A percentile compares a stretch with the other conserved stretches of the same genome.
These are phyloP conservation scores for Microbotryum scabiosae DNA, from an alignment of 1,284 basidiomycete genomes.

Conservation along the genomic window DNA sequence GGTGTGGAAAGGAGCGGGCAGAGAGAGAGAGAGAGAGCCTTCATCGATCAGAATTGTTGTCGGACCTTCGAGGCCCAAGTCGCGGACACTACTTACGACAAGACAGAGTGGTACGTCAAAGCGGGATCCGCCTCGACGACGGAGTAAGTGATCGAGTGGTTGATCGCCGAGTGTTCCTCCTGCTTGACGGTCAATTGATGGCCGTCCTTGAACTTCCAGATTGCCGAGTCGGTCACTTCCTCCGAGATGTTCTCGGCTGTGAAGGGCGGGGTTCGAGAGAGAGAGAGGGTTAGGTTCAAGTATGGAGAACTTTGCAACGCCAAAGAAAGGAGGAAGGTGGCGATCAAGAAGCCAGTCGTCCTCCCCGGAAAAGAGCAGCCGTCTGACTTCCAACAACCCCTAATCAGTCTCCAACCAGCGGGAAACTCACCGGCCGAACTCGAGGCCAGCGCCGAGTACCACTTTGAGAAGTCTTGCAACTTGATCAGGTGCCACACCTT, in stretches of 20 bases:
- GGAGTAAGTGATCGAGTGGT: constrained; percentile 37
- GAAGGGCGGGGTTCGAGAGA: background rate
- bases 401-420: constrained; percentile 2
- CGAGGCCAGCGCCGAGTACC: constrained; percentile 27
- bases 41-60: constrained; percentile 32
- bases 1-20: constrained; percentile 35
- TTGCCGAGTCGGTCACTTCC: constrained; percentile 26
- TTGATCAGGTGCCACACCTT: constrained; percentile 37
- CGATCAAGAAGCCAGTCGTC: too few relatives aligned
- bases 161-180: constrained; percentile 36
- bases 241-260: constrained; percentile 14
- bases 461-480: constrained; percentile 33
- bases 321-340: background rate
- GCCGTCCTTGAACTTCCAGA: constrained; percentile 34
- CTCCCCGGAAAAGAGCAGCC: too few relatives aligned
- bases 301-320: background rate
- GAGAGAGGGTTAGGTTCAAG: background rate
- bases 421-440: background rate
- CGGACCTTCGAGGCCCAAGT: background rate
- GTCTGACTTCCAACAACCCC: too few relatives aligned
- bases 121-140: constrained; percentile 29
- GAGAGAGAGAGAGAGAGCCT: too few relatives aligned
- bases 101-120: constrained; percentile 27
- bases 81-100: constrained; percentile 3
- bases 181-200: constrained; percentile 32